Percentiles rank a stretch among this genome's conserved stretches.
These are phyloP conservation scores for Pisolithus microcarpus DNA, from an alignment of 768 basidiomycete genomes.

Conservation along the genomic window DNA sequence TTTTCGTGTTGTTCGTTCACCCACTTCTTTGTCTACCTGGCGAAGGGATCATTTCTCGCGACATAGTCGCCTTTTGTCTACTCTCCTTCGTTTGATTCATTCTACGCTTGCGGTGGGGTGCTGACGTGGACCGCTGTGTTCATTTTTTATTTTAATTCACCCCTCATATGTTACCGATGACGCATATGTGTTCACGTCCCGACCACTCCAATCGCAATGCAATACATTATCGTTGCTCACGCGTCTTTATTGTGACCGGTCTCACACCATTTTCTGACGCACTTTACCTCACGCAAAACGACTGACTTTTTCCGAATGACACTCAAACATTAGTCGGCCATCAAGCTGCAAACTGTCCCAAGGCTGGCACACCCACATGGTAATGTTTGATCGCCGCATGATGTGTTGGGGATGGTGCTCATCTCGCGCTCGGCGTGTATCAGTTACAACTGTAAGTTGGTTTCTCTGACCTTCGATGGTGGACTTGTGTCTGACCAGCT, in stretches of 20 bases:
- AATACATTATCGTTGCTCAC: constrained; percentile 20
- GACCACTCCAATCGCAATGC: constrained; percentile 16
- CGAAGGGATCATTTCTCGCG: constrained; percentile 13
- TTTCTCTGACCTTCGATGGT: background rate
- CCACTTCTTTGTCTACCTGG: constrained; percentile 9
- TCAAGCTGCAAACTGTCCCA: constrained; percentile 79
- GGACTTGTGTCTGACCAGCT: background rate
- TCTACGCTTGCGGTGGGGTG: constrained; percentile 36
- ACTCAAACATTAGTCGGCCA: constrained; percentile 55
- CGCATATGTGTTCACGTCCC: constrained; percentile 19
- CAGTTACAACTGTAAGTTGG: constrained; percentile 72
- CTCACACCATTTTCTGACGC: constrained; percentile 3
- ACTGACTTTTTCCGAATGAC: constrained; percentile 1
- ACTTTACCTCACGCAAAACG: constrained; percentile 6
- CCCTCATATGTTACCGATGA: constrained; percentile 27
- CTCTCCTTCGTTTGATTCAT: constrained; percentile 12
- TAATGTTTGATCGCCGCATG: constrained; percentile 32
- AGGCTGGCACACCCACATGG: constrained; percentile 85
- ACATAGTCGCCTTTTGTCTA: constrained; percentile 16
- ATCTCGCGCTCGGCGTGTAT: constrained; percentile 4
- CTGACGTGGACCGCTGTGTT: constrained; percentile 46
- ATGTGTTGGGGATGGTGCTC: constrained; percentile 8
- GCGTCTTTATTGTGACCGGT: background rate
- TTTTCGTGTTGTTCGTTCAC: constrained; percentile 35
- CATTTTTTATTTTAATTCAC: constrained; percentile 19